Conservation (phyloP, 768 basidiomycete species). For the Lyophyllum semitale region DNA sequence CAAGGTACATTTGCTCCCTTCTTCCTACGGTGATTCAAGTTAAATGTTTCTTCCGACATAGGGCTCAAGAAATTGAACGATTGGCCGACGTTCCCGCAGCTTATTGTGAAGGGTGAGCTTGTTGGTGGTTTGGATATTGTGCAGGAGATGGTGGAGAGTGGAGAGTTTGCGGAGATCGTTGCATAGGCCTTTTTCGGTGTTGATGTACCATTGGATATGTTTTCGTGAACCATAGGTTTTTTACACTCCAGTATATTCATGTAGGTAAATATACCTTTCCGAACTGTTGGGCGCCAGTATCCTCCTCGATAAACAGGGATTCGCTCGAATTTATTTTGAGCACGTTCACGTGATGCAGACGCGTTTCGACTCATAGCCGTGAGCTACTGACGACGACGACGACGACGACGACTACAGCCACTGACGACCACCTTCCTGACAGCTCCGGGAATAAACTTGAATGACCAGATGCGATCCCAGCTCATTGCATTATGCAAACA, state of each 20-base stretch:
- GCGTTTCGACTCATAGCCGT: neutral
- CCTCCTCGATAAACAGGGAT: neutral
- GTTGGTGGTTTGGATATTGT: constrained; percentile 95
- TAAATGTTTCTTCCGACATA: constrained; percentile 18
- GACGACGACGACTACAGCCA: neutral
- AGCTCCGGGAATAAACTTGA: neutral
- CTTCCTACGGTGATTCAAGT: neutral
- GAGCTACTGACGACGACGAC: neutral
- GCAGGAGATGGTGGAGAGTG: constrained; percentile 81
- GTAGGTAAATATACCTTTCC: constrained; percentile 7
- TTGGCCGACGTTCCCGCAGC: constrained; percentile 89
- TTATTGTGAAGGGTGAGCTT: constrained; percentile 88
- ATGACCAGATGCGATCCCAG: neutral
- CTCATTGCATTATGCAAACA: too few species aligned
- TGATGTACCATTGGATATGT: neutral
- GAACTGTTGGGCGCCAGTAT: too few species aligned
- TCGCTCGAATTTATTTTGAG: too few species aligned
- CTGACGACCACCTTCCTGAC: neutral
- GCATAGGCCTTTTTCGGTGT: constrained; percentile 11
- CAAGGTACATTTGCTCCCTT: constrained; percentile 55
- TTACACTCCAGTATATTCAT: neutral
- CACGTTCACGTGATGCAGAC: constrained; percentile 7
- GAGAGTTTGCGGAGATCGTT: constrained; percentile 65
- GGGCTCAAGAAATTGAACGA: constrained; percentile 79
- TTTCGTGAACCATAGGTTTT: neutral